phyloP scores from a whole-genome alignment of 208 protist genomes.

The Balamuthia mandrillaris region DNA sequence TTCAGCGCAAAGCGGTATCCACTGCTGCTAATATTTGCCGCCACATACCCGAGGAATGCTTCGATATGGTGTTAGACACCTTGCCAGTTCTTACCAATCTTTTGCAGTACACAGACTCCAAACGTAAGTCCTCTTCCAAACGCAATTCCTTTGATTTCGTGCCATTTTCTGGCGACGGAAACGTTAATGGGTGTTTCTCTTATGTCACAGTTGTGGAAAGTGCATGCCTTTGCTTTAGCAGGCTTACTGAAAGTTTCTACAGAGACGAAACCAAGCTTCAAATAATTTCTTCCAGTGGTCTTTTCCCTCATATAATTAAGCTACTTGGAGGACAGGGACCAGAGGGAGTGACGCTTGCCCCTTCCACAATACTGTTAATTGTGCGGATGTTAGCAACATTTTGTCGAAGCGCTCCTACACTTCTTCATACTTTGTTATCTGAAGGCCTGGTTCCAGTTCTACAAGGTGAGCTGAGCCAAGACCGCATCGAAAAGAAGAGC shows the following conservation, averaged over 20 bases:
- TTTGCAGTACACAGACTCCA: conserved; percentile 52
- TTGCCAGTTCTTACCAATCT: conserved; percentile 53
- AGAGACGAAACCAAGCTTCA: conserved; percentile 29
- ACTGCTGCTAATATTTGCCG: conserved; percentile 69
- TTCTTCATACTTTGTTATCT: too few species aligned
- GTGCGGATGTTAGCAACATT: too few species aligned
- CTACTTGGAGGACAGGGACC: not conserved
- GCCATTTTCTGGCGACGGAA: not conserved
- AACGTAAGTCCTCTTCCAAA: conserved; percentile 31
- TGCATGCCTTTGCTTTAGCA: conserved; percentile 49
- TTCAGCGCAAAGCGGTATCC: conserved; percentile 56
- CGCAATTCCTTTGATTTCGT: not conserved
- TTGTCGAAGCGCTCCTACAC: too few species aligned
- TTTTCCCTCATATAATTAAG: not conserved
- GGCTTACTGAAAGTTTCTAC: conserved; percentile 45
- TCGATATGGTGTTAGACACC: conserved; percentile 46
- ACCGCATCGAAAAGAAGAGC: too few species aligned
- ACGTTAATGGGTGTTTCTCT: not conserved
- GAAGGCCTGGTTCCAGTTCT: too few species aligned
- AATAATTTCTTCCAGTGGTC: not conserved
- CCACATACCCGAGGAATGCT: conserved; percentile 50
- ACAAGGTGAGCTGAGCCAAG: too few species aligned
- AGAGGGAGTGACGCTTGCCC: too few species aligned
- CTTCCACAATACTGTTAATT: too few species aligned
- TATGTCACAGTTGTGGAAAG: conserved; percentile 48